Evolutionary conservation across 306 rosid genomes (phyloP), one percentile per base, ranked within the genome.

Genomic region (Potentilla sterilis): DNA sequence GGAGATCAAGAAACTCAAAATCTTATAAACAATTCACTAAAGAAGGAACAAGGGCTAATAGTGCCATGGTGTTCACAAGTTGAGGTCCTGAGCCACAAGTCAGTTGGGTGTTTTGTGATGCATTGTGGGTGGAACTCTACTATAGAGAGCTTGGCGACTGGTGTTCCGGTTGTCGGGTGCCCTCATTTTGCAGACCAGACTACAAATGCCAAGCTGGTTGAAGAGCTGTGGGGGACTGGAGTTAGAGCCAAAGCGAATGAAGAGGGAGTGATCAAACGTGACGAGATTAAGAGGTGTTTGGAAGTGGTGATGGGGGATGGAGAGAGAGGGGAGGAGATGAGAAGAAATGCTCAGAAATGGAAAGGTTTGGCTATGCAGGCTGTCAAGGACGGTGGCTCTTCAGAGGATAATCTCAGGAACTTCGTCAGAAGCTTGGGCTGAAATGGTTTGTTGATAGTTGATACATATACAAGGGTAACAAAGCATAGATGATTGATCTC

Each of bases 91-190:
- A 80, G 69, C 24, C 69, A 38, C 67, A 38, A 59, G 35, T 85
- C 89, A 0, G 18, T 83, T 55, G 87, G 90, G 9, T 89, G 92
- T 64, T 89, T 86, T 51, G 41, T 87, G 59, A 82, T 80, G 1
- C 92, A 90, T 3, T 83, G 87, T 11, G 96, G 96, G 19, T 90
- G 92, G 96, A 88, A 90, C 63, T 88, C 92, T 0, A 82, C 84
- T 0, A 3, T 78, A 67, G 96, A 90, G 67, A 81, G 90, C 57
- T 67, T 90, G 43, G 72, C 38, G 13, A 67, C 79, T 0, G 92
- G 92, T 51, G 85, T 87, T 22, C 90, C 96, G 1, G n/a, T 75
- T 78, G 87, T 88, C 76, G 88, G 40, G 0, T 78, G 84, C 73
- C 91, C 92, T 0, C 89, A 81, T 8, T 85, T 86, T 86, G 3